These are phyloP conservation scores for Drechmeria coniospora DNA, from an alignment of 2,329 filamentous ascomycete genomes.

Conservation along the genomic window DNA sequence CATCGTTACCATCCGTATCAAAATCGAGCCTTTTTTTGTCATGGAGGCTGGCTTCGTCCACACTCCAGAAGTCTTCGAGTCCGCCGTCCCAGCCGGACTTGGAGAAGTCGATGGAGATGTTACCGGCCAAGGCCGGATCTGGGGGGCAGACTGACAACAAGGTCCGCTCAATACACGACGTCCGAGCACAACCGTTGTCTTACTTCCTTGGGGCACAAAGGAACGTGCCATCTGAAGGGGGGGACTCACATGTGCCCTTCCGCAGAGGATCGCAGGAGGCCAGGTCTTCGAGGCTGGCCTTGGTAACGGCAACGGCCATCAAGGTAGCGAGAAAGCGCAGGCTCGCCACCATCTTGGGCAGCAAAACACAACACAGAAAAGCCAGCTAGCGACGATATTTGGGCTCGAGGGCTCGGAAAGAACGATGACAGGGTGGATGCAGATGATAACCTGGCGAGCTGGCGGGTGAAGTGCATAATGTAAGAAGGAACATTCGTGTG, in stretches of 20 bases:
- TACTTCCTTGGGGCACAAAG: no score
- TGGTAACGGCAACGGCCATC: conserved; percentile 3
- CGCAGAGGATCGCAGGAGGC: conserved; percentile 10
- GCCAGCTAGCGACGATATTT: no score
- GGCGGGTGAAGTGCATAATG: background rate
- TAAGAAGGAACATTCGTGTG: background rate
- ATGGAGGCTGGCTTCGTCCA: conserved; percentile 17
- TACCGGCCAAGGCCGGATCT: conserved; percentile 50
- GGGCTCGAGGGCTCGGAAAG: no score
- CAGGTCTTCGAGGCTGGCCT: conserved; percentile 9
- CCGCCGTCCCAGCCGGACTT: conserved; percentile 31
- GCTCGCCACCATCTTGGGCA: background rate
- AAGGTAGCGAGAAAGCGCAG: background rate
- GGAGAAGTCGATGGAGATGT: conserved; percentile 43
- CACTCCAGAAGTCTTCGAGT: conserved; percentile 13
- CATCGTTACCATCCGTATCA: conserved; percentile 11
- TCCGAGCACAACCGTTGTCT: background rate
- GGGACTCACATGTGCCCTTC: conserved; percentile 10
- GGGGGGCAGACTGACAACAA: conserved; percentile 34
- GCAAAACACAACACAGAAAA: no score
- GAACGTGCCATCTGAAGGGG: no score
- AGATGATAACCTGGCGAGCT: no score
- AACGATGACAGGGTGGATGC: no score
- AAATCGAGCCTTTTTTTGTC: conserved; percentile 12
- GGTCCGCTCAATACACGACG: background rate